phyloP scores from a whole-genome alignment of 2,329 filamentous ascomycete species.

The Trichophyton benhamiae region DNA sequence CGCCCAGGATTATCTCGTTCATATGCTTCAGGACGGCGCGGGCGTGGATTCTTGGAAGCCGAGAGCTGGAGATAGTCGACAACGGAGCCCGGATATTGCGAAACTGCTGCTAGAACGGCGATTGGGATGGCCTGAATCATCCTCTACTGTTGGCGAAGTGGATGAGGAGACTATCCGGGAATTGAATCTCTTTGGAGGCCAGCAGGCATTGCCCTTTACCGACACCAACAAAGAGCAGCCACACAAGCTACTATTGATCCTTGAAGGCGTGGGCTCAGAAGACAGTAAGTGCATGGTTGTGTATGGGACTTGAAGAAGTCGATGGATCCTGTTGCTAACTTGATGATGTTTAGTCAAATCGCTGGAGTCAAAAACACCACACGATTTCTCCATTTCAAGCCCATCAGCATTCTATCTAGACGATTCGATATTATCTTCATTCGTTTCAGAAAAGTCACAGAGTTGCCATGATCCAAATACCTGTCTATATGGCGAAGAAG shows the following conservation, averaged over 20 bases:
- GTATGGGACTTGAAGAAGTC: not conserved
- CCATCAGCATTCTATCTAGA: not conserved
- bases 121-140: slow-evolving; percentile 39
- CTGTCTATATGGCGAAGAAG: not conserved
- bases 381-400: not conserved
- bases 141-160: slow-evolving; percentile 24
- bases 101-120: slow-evolving; percentile 34
- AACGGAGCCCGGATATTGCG: slow-evolving; percentile 19
- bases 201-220: slow-evolving; percentile 41
- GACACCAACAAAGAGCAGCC: slow-evolving; percentile 14
- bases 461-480: not conserved
- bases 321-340: not conserved
- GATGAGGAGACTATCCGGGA: slow-evolving; percentile 42
- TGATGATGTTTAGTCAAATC: not conserved
- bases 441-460: not conserved
- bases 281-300: slow-evolving; percentile 36
- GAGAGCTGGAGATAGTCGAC: slow-evolving; percentile 14
- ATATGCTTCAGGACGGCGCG: slow-evolving; percentile 19
- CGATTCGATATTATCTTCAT: slow-evolving; percentile 1
- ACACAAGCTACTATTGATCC: slow-evolving; percentile 25
- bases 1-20: slow-evolving; percentile 22
- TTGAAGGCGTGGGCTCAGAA: slow-evolving; percentile 49
- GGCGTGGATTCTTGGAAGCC: slow-evolving; percentile 3
- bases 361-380: not conserved
- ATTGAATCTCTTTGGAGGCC: slow-evolving; percentile 50